phyloP scores from a whole-genome alignment of 306 rosid genomes.

The Ormosia semicastrata region DNA sequence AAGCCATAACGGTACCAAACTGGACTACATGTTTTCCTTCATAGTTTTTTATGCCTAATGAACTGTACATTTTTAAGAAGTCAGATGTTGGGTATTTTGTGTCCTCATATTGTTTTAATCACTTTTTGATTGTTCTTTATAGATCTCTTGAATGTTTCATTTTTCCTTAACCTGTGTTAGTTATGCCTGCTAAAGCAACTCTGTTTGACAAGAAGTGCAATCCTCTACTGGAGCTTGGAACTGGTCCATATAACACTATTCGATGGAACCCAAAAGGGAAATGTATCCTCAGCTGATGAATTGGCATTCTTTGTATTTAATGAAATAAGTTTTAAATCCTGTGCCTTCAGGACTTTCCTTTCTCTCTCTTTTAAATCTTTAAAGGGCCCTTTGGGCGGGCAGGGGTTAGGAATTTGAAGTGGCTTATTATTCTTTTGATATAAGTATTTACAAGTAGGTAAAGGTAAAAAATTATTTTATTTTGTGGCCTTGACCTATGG shows the following conservation, averaged over 20 bases:
- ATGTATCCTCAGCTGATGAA: conserved; percentile 65
- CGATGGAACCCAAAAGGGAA: conserved; percentile 93
- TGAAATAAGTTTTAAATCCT: conserved; percentile 1
- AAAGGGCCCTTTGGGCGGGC: not conserved
- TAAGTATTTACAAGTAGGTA: not conserved
- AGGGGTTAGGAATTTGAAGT: not conserved
- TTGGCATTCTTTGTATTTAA: conserved; percentile 13
- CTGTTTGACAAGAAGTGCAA: conserved; percentile 92
- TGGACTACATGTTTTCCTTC: conserved; percentile 11
- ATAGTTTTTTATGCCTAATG: conserved; percentile 19
- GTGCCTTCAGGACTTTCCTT: not conserved
- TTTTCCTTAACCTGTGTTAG: conserved; percentile 64
- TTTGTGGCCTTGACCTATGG: conserved; percentile 58
- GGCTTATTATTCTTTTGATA: conserved; percentile 17
- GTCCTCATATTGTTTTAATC: conserved; percentile 1
- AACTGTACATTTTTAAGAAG: not conserved
- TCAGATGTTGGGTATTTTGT: conserved; percentile 5
- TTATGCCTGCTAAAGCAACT: conserved; percentile 94
- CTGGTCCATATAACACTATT: conserved; percentile 90
- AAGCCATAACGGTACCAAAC: not conserved
- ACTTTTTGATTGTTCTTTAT: not conserved
- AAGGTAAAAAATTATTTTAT: not conserved
- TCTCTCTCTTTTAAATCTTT: conserved; percentile 11
- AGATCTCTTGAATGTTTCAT: conserved; percentile 23
- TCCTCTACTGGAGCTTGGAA: conserved; percentile 93